A percentile compares a stretch with the other conserved stretches of the same genome.
Conservation (phyloP, 2,329 filamentous ascomycete species). For the Cyphellophora attinorum region DNA sequence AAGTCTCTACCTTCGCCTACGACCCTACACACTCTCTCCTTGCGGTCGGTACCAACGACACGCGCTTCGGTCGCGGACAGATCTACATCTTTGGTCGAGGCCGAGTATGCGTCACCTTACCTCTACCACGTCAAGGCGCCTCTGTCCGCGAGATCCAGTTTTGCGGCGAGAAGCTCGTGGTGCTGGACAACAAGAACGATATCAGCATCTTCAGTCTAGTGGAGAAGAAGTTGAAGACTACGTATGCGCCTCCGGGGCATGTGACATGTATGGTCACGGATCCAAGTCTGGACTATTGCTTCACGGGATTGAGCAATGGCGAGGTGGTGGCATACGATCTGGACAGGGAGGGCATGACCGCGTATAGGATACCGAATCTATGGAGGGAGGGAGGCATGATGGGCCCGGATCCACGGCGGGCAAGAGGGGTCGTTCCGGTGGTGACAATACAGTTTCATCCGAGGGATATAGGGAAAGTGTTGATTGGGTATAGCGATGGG, state of each 20-base stretch:
- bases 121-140: constrained; percentile 58
- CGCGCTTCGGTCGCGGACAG: constrained; percentile 73
- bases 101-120: constrained; percentile 67
- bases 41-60: constrained; percentile 82
- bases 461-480: constrained; percentile 78
- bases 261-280: constrained; percentile 71
- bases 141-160: constrained; percentile 75
- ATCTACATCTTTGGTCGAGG: constrained; percentile 82
- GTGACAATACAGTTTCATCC: constrained; percentile 79
- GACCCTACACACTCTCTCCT: constrained; percentile 90
- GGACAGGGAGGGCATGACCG: constrained; percentile 65
- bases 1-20: constrained; percentile 71
- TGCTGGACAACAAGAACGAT: constrained; percentile 78
- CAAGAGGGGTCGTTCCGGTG: constrained; percentile 55
- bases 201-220: constrained; percentile 74
- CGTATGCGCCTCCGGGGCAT: constrained; percentile 66
- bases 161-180: constrained; percentile 74
- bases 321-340: constrained; percentile 90
- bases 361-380: constrained; percentile 76
- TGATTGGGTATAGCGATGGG: constrained; percentile 85
- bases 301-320: constrained; percentile 69
- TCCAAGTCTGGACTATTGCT: constrained; percentile 85
- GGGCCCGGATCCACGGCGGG: constrained; percentile 35
- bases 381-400: constrained; percentile 72
- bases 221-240: constrained; percentile 54